phyloP scores from a whole-genome alignment of 1,139 yeast species.

The Lodderomyces parapsilosis region DNA sequence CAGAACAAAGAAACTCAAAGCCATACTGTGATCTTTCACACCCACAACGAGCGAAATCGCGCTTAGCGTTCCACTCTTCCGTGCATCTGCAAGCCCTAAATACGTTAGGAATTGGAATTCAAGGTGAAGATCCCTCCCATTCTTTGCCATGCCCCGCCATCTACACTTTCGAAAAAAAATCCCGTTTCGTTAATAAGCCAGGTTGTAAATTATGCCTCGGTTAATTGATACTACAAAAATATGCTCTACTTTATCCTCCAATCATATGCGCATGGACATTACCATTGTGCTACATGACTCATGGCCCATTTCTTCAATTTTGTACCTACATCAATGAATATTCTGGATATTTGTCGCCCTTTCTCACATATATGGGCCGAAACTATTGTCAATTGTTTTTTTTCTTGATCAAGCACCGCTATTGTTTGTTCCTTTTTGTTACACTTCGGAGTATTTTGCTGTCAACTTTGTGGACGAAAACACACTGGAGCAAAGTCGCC shows the following conservation, averaged over 20 bases:
- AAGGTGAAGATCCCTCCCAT: no score
- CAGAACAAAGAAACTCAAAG: no score
- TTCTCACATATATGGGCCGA: not conserved
- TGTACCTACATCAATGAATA: not conserved
- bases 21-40: no score
- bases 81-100: no score
- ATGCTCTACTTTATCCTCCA: not conserved
- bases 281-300: not conserved
- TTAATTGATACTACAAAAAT: not conserved
- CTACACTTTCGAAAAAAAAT: no score
- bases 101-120: no score
- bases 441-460: not conserved
- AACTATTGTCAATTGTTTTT: not conserved
- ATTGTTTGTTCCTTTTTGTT: slow-evolving; percentile 2
- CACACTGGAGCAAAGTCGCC: no score
- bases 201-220: not conserved
- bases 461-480: slow-evolving; percentile 1
- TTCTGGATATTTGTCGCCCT: not conserved
- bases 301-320: not conserved
- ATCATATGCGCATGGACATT: not conserved
- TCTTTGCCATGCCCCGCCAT: no score
- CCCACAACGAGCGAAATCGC: no score
- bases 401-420: not conserved
- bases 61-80: no score
- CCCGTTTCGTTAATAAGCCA: no score